These are phyloP conservation scores for Talaromyces borbonicus DNA, from an alignment of 495 filamentous ascomycete genomes.

Conservation along the genomic window DNA sequence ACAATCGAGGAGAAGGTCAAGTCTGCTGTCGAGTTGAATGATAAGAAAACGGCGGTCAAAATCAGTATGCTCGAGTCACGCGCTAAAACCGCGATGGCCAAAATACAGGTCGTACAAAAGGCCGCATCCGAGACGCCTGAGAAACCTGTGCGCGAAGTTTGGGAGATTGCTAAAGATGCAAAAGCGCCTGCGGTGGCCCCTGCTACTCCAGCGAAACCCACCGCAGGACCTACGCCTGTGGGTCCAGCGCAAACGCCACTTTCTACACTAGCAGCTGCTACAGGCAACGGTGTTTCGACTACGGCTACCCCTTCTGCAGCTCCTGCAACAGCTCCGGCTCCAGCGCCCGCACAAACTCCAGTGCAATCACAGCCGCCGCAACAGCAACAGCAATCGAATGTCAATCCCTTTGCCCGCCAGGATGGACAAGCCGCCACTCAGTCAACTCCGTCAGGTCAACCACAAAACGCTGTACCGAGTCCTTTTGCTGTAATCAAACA, in stretches of 20 bases:
- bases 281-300: slow-evolving; percentile 5
- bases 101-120: slow-evolving; percentile 66
- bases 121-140: slow-evolving; percentile 78
- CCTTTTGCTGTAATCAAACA: slow-evolving; percentile 5
- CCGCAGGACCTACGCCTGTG: slow-evolving; percentile 20
- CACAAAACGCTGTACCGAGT: slow-evolving; percentile 5
- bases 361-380: slow-evolving; percentile 13
- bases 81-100: slow-evolving; percentile 50
- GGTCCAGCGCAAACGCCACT: slow-evolving; percentile 21
- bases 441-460: slow-evolving; percentile 9
- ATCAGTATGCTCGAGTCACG: slow-evolving; percentile 75
- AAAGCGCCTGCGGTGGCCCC: slow-evolving; percentile 38
- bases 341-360: slow-evolving; percentile 9
- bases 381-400: slow-evolving; percentile 12
- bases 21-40: slow-evolving; percentile 33
- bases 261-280: slow-evolving; percentile 18
- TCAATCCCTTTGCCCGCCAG: slow-evolving; percentile 22
- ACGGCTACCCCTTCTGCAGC: slow-evolving; percentile 12
- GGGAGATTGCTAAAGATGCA: slow-evolving; percentile 65
- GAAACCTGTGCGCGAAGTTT: slow-evolving; percentile 72
- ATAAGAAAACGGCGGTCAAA: slow-evolving; percentile 57
- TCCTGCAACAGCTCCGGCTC: slow-evolving; percentile 12
- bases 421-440: slow-evolving; percentile 6
- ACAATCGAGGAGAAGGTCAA: slow-evolving; percentile 32
- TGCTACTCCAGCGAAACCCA: slow-evolving; percentile 22